A percentile compares a stretch with the other conserved stretches of the same genome.
Conservation (phyloP, 176 grass and related monocot species). For the Oryza glumipatula region DNA sequence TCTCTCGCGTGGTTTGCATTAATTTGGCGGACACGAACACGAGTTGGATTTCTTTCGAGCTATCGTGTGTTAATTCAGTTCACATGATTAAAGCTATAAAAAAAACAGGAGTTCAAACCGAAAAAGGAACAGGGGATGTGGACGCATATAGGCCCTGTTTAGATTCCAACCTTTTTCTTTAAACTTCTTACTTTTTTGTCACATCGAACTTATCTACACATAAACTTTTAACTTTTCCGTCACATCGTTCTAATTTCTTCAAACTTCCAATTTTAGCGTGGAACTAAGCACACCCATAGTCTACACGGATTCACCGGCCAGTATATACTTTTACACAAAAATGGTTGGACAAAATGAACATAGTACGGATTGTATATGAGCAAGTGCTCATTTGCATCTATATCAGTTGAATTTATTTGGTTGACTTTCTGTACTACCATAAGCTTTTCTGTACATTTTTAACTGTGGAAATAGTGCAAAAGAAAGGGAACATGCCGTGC, state of each 20-base stretch:
- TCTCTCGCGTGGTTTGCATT: not conserved
- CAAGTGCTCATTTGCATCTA: not conserved
- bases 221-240: no score
- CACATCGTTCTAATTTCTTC: no score
- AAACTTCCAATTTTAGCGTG: no score
- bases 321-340: not conserved
- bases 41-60: not conserved
- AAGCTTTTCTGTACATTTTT: not conserved
- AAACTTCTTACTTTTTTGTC: no score
- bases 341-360: not conserved
- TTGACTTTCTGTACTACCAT: not conserved
- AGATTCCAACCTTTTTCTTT: no score
- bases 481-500: not conserved
- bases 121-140: not conserved
- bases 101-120: not conserved
- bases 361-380: not conserved
- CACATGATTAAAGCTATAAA: not conserved
- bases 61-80: not conserved
- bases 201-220: no score
- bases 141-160: not conserved
- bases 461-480: not conserved
- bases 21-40: not conserved
- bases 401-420: not conserved
- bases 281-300: not conserved
- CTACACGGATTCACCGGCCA: not conserved